These are phyloP conservation scores for Sporisorium iseilematis-ciliati DNA, from an alignment of 1,284 basidiomycete species.

Conservation along the genomic window DNA sequence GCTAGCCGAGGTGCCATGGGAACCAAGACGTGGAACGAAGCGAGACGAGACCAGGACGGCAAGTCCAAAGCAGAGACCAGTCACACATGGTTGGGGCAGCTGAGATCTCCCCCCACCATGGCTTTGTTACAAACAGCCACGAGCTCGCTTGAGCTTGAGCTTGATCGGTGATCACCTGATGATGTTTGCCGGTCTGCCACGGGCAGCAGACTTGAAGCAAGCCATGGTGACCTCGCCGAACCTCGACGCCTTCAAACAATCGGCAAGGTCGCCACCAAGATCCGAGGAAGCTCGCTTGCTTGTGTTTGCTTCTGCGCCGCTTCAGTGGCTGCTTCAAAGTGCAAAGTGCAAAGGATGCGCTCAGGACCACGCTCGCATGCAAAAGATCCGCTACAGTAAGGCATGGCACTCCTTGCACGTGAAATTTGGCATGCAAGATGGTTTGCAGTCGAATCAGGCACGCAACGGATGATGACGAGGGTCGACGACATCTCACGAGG, in stretches of 20 bases:
- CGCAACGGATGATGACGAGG: neutral
- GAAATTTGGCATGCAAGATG: neutral
- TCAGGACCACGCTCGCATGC: neutral
- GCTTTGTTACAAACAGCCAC: neutral
- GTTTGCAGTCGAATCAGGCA: neutral
- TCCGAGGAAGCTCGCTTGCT: no score
- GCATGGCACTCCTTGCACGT: neutral
- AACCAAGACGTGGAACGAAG: neutral
- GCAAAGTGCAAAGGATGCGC: neutral
- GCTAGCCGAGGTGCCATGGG: conserved; percentile 3
- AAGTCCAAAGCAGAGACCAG: neutral
- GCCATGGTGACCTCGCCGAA: no score
- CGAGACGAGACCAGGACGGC: neutral
- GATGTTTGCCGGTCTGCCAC: neutral
- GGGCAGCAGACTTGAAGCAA: no score
- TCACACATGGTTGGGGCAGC: neutral
- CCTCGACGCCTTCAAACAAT: no score
- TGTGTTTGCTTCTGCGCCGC: no score
- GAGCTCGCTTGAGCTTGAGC: neutral
- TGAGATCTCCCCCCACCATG: neutral
- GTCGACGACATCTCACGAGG: neutral
- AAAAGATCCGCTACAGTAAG: neutral
- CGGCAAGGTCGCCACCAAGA: no score
- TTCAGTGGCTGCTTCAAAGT: no score
- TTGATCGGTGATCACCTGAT: neutral